Percentiles rank a stretch among this genome's conserved stretches.
phyloP scores from a whole-genome alignment of 306 rosid genomes.

The Rosa persica region DNA sequence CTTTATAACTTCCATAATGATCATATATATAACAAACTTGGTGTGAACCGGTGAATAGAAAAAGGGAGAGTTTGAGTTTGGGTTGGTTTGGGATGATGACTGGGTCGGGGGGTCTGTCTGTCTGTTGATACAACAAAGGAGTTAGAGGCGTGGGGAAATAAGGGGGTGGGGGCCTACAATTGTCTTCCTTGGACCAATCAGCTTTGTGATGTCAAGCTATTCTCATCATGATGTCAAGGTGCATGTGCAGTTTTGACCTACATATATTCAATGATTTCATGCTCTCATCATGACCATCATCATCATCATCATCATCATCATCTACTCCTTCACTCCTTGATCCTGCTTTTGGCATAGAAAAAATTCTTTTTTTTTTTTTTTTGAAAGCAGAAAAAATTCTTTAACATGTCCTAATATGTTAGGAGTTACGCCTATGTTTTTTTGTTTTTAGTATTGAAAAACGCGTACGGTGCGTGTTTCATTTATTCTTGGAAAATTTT shows the following conservation, averaged over 20 bases:
- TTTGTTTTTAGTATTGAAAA: too few relatives aligned
- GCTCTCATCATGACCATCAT: slow-evolving; percentile 2
- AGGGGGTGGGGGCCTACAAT: slow-evolving; percentile 37
- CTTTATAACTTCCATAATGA: slow-evolving; percentile 2
- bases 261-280: not conserved
- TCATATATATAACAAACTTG: not conserved
- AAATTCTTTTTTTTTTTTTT: too few relatives aligned
- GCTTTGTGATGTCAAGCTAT: slow-evolving; percentile 33
- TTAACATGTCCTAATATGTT: too few relatives aligned
- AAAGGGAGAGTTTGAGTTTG: not conserved
- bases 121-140: not conserved
- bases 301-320: not conserved
- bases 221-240: slow-evolving; percentile 33
- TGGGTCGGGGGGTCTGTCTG: not conserved
- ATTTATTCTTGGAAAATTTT: too few relatives aligned
- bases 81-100: slow-evolving; percentile 10
- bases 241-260: not conserved
- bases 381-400: too few relatives aligned
- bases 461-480: too few relatives aligned
- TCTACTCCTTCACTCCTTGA: too few relatives aligned
- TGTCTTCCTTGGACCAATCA: slow-evolving; percentile 25
- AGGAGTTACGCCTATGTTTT: too few relatives aligned
- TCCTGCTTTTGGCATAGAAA: too few relatives aligned
- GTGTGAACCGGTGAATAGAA: not conserved
- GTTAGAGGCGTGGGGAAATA: slow-evolving; percentile 25